phyloP scores from a whole-genome alignment of 495 filamentous ascomycete species.

The Penicillium odoratum region DNA sequence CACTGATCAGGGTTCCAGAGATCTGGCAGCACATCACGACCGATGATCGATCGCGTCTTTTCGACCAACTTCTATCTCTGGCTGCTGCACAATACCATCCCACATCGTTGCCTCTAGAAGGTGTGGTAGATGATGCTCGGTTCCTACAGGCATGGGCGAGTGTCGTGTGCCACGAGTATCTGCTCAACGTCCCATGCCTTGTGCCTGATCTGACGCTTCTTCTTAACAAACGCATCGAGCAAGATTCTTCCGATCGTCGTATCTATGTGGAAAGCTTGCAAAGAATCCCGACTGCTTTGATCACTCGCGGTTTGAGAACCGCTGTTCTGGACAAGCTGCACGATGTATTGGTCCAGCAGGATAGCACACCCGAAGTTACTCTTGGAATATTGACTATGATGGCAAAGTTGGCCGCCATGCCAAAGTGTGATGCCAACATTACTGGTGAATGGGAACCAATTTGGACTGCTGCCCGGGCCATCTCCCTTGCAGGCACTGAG shows the following conservation, averaged over 20 bases:
- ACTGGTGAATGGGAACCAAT: constrained; percentile 45
- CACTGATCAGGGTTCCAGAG: constrained; percentile 33
- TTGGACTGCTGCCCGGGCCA: constrained; percentile 38
- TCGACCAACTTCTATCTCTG: constrained; percentile 37
- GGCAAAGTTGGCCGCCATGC: constrained; percentile 45
- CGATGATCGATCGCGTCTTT: constrained; percentile 32
- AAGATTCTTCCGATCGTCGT: constrained; percentile 30
- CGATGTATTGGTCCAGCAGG: constrained; percentile 32
- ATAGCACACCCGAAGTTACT: constrained; percentile 29
- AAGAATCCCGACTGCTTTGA: constrained; percentile 37
- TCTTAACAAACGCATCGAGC: constrained; percentile 36
- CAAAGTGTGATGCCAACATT: constrained; percentile 39
- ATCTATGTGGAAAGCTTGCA: constrained; percentile 45
- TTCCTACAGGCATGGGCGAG: constrained; percentile 47
- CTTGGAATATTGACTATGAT: constrained; percentile 43
- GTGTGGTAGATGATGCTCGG: constrained; percentile 27
- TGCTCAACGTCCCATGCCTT: constrained; percentile 38
- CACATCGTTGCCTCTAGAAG: constrained; percentile 32
- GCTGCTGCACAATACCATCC: constrained; percentile 37
- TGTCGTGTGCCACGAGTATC: constrained; percentile 46
- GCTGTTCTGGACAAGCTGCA: constrained; percentile 40
- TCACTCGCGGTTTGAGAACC: constrained; percentile 40
- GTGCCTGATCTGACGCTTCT: constrained; percentile 36
- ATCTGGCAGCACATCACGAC: constrained; percentile 32
- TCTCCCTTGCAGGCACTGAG: constrained; percentile 35